Evolutionary conservation across 2,329 filamentous ascomycete genomes (phyloP), one percentile per base, ranked within the genome.

Genomic region (Botrytis tulipae): DNA sequence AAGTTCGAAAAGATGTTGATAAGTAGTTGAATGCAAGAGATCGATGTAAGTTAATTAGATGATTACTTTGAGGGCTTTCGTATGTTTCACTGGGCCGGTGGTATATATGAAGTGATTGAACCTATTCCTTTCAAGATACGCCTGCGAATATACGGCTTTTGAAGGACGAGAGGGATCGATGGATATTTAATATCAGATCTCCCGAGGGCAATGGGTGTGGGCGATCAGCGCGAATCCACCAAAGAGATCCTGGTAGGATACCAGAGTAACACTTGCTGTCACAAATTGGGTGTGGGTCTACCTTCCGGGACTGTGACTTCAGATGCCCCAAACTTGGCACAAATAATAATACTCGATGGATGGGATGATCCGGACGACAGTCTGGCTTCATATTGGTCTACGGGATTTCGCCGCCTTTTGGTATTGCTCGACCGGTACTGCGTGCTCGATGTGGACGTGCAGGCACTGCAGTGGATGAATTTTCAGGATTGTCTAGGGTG

Each of bases 271-370:
- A 73, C 72, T 71, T 78, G 83, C 83, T 86, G 85, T 87, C 85
- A 87, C 85, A 87, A 86, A 86, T 85, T 86, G 82, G 82, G 82
- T 82, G 85, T 87, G 85, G 85, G 84, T 84, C 85, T 76, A 73
- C 70, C 40, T 73, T 74, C 76, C 76, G 73, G 76, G 77, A 79
- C 73, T 77, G 74, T 76, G 78, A 79, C 77, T 78, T 78, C 71
- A 75, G 77, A 79, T 80, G 79, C 78, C 78, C 77, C 79, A 75
- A 79, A 80, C 76, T 77, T 77, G 77, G 77, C 75, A 77, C 73
- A 76, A 77, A 72, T 70, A 70, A 72, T 71, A 57, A 75, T 74
- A 73, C 70, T 75, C 74, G 73, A 75, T 77, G 77, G 77, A 71
- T 78, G 77, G 75, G 76, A 77, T 77, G 74, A 71, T 71, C 61